phyloP scores from a whole-genome alignment of 176 grass and related monocot genomes.

The Oryza officinalis region DNA sequence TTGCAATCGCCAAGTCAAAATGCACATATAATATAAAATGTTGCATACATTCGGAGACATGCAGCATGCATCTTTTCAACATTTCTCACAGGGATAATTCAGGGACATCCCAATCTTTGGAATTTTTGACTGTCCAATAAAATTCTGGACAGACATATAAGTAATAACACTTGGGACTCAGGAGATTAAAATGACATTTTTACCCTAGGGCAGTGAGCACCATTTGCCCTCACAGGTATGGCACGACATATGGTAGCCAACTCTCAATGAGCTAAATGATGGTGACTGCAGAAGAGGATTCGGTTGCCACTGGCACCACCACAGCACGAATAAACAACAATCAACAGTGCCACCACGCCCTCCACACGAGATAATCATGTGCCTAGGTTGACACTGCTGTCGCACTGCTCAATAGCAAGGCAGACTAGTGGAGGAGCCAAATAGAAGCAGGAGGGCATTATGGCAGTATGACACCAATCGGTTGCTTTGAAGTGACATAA shows the following conservation, averaged over 20 bases:
- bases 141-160: too few species aligned
- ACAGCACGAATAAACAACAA: background rate
- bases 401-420: background rate
- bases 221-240: background rate
- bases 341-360: background rate
- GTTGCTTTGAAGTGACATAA: background rate
- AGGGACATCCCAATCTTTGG: background rate
- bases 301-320: background rate
- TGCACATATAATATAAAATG: slow-evolving; percentile 7
- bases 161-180: background rate
- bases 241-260: background rate
- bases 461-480: background rate
- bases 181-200: background rate
- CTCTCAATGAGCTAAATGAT: background rate
- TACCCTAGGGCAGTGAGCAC: background rate
- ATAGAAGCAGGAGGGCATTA: background rate
- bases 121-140: too few species aligned
- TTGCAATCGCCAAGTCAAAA: background rate
- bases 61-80: background rate
- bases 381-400: background rate
- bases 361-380: background rate
- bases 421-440: background rate
- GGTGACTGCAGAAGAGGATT: background rate
- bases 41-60: background rate
- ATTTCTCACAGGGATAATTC: background rate